These are phyloP conservation scores for Funneliformis caledonium DNA, from an alignment of 371 early-diverging fungal species.

Conservation along the genomic window DNA sequence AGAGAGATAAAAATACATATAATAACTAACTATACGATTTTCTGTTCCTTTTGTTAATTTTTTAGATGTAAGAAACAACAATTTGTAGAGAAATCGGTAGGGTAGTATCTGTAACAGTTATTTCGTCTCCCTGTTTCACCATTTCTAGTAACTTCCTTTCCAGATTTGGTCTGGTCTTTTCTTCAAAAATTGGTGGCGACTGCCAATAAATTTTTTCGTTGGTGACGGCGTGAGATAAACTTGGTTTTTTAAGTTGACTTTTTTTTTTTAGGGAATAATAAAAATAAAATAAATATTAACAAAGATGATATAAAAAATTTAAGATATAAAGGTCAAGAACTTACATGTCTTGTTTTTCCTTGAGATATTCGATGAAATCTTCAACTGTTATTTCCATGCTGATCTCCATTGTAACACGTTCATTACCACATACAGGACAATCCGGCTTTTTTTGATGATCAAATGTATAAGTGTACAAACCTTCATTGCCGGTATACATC, in stretches of 20 bases:
- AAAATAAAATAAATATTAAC: background rate
- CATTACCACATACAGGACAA: slow-evolving; percentile 90
- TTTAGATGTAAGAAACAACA: slow-evolving; percentile 42
- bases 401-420: slow-evolving; percentile 51
- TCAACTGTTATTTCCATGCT: slow-evolving; percentile 56
- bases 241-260: slow-evolving; percentile 82
- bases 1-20: no score
- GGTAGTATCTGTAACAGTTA: slow-evolving; percentile 77
- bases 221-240: slow-evolving; percentile 58
- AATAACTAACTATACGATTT: no score
- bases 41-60: no score
- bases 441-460: slow-evolving; percentile 80
- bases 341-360: slow-evolving; percentile 76
- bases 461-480: slow-evolving; percentile 92
- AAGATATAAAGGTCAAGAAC: slow-evolving; percentile 25
- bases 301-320: background rate
- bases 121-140: slow-evolving; percentile 63
- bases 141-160: slow-evolving; percentile 63
- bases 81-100: slow-evolving; percentile 69
- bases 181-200: slow-evolving; percentile 72
- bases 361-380: slow-evolving; percentile 76
- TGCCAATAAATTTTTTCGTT: slow-evolving; percentile 78
- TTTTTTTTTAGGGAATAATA: background rate
- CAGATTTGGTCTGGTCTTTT: slow-evolving; percentile 75
- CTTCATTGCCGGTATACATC: slow-evolving; percentile 93